Percentiles rank a stretch among this genome's conserved stretches.
These are phyloP conservation scores for Gonapodya sp. DNA, from an alignment of 192 early-diverging fungal species.

Conservation along the genomic window DNA sequence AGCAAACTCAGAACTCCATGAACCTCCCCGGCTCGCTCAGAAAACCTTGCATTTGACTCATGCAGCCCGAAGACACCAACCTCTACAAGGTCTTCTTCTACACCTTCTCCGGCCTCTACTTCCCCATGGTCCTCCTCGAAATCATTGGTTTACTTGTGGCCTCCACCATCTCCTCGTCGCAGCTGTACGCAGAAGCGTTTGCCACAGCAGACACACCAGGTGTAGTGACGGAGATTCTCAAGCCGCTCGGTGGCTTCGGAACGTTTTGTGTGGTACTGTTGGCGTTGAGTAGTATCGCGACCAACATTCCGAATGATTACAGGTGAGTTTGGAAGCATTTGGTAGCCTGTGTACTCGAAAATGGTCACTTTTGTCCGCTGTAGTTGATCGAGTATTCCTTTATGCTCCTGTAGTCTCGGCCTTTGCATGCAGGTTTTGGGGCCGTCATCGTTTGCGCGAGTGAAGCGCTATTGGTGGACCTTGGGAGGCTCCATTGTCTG, in stretches of 20 bases:
- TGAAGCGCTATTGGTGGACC: conserved; percentile 20
- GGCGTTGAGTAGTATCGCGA: conserved; percentile 20
- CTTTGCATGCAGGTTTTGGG: conserved; percentile 24
- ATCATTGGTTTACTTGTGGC: conserved; percentile 1
- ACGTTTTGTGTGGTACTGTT: conserved; percentile 24
- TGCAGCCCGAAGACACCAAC: conserved; percentile 4
- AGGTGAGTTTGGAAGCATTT: neutral
- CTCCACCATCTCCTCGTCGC: neutral
- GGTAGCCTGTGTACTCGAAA: neutral
- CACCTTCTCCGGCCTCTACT: conserved; percentile 5
- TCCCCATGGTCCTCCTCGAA: neutral
- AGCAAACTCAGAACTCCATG: neutral
- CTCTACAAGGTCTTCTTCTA: neutral
- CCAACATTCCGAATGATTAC: conserved; percentile 29
- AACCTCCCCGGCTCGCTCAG: neutral
- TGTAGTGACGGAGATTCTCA: neutral
- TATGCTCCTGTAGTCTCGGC: conserved; percentile 23
- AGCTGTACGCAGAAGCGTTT: neutral
- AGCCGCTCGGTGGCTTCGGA: conserved; percentile 20
- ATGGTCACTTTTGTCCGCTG: neutral
- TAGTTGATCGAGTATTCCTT: too few species aligned
- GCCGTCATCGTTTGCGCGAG: conserved; percentile 11
- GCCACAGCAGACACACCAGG: neutral
- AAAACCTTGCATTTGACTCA: too few species aligned
- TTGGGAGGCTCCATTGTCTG: conserved; percentile 21